Percentiles rank a stretch among this genome's conserved stretches.
These are phyloP conservation scores for Jatropha multifida DNA, from an alignment of 441 rosid species.

Conservation along the genomic window DNA sequence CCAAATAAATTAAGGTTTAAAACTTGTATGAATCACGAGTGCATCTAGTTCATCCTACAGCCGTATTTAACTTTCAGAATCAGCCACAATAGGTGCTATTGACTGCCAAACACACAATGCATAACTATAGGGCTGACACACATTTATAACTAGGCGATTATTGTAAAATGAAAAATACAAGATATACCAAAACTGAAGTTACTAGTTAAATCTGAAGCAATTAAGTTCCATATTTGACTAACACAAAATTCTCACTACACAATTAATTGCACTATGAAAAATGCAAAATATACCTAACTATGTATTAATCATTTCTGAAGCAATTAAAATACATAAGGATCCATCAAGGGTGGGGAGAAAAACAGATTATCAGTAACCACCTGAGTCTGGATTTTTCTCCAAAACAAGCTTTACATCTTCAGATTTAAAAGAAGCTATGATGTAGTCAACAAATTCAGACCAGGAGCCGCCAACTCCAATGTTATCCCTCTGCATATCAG, in stretches of 20 bases:
- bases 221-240: too few relatives aligned
- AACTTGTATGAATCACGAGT: background rate
- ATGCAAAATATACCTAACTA: too few relatives aligned
- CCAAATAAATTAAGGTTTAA: background rate
- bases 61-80: too few relatives aligned
- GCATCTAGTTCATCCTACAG: too few relatives aligned
- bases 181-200: too few relatives aligned
- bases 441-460: conserved; percentile 76
- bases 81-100: too few relatives aligned
- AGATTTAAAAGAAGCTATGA: conserved; percentile 65
- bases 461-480: conserved; percentile 83
- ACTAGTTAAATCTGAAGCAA: too few relatives aligned
- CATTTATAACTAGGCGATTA: background rate
- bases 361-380: conserved; percentile 32
- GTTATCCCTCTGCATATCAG: conserved; percentile 61
- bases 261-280: too few relatives aligned
- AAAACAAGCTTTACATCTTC: conserved; percentile 69
- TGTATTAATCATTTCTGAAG: background rate
- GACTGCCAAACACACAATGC: background rate
- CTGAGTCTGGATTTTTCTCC: conserved; percentile 37
- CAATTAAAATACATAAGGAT: background rate
- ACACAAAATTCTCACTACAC: too few relatives aligned
- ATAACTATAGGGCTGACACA: background rate
- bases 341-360: background rate
- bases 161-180: background rate